A percentile compares a stretch with the other conserved stretches of the same genome.
phyloP scores from a whole-genome alignment of 768 basidiomycete species.

The Leccinum truebloodii region DNA sequence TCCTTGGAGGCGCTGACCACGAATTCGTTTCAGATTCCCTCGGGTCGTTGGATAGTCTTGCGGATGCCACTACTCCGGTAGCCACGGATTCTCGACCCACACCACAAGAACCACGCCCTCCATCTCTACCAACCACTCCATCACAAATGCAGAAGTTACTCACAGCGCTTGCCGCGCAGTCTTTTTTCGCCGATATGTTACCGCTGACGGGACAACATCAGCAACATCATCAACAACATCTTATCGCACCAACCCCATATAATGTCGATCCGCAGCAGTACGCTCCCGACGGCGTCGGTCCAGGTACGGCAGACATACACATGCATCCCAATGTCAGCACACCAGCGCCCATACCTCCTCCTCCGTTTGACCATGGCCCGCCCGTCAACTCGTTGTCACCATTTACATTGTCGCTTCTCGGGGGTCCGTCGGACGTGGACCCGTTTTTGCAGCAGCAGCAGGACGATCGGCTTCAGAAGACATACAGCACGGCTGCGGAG shows the following conservation, averaged over 20 bases:
- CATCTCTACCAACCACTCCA: constrained; percentile 49
- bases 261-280: constrained; percentile 15
- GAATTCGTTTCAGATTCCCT: constrained; percentile 35
- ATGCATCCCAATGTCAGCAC: constrained; percentile 7
- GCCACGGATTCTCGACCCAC: constrained; percentile 13
- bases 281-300: not conserved
- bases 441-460: constrained; percentile 38
- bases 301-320: not conserved
- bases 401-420: constrained; percentile 28
- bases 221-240: constrained; percentile 25
- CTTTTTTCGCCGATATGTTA: constrained; percentile 26
- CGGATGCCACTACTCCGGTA: constrained; percentile 19
- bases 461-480: constrained; percentile 48
- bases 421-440: constrained; percentile 29
- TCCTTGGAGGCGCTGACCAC: constrained; percentile 1
- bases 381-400: constrained; percentile 24
- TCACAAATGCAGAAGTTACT: constrained; percentile 60
- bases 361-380: constrained; percentile 24
- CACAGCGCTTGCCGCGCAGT: constrained; percentile 38
- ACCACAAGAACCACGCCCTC: constrained; percentile 18
- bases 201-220: constrained; percentile 15
- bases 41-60: constrained; percentile 43
- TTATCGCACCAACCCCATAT: constrained; percentile 34
- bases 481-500: constrained; percentile 61
- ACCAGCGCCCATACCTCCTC: constrained; percentile 18